Conservation (phyloP, 768 basidiomycete genomes). For the Pleurotus ostreatus region DNA sequence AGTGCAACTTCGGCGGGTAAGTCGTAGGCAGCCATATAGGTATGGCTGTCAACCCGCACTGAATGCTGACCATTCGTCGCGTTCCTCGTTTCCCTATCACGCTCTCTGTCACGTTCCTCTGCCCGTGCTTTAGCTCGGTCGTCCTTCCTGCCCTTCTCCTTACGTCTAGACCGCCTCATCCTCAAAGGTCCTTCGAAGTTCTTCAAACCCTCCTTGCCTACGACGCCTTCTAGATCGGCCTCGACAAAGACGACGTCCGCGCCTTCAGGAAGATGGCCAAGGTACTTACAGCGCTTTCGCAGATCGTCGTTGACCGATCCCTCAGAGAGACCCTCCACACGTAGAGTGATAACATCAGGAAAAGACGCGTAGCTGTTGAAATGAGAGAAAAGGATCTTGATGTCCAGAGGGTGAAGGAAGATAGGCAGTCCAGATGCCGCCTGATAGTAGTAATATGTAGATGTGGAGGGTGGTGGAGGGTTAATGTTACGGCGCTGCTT, state of each 20-base stretch:
- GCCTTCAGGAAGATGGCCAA: constrained; percentile 86
- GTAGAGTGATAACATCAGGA: constrained; percentile 75
- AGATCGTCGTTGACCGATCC: constrained; percentile 90
- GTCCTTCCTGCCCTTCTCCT: constrained; percentile 83
- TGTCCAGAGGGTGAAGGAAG: constrained; percentile 94
- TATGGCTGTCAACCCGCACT: constrained; percentile 10
- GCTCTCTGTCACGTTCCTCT: constrained; percentile 74
- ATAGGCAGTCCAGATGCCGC: constrained; percentile 86
- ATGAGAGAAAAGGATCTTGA: constrained; percentile 85
- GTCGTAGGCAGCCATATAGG: constrained; percentile 13
- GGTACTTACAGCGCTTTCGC: constrained; percentile 92
- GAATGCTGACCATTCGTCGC: constrained; percentile 12
- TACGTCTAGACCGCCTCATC: constrained; percentile 66
- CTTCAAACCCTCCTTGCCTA: constrained; percentile 71
- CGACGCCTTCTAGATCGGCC: constrained; percentile 74
- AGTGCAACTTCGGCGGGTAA: constrained; percentile 19
- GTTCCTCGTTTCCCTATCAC: constrained; percentile 24
- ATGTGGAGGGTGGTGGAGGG: constrained; percentile 81
- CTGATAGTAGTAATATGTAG: constrained; percentile 95
- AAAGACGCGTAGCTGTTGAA: constrained; percentile 79
- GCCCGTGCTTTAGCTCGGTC: constrained; percentile 77
- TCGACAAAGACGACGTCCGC: constrained; percentile 95
- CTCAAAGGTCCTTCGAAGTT: constrained; percentile 82
- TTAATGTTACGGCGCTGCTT: constrained; percentile 77
- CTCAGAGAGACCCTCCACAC: constrained; percentile 73